Percentiles rank a stretch among this genome's conserved stretches.
phyloP scores from a whole-genome alignment of 2,329 filamentous ascomycete genomes.

The Pseudopyricularia cyperi region DNA sequence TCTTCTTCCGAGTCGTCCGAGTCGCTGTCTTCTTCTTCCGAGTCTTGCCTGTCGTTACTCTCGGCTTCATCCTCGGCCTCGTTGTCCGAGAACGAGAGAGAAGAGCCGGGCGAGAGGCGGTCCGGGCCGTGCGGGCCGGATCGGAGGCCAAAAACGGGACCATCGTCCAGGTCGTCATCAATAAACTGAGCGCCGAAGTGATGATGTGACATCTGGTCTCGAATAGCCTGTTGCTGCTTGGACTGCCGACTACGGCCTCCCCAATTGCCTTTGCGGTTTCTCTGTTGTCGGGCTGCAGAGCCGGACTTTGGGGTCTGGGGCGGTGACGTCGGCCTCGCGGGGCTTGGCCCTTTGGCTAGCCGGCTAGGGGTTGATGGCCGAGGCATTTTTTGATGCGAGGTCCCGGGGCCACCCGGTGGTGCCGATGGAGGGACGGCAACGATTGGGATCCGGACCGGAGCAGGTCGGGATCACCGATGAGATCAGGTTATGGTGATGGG shows the following conservation, averaged over 20 bases:
- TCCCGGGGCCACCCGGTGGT: neutral
- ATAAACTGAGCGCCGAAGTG: slow-evolving; percentile 7
- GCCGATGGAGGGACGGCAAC: neutral
- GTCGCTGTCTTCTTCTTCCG: slow-evolving; percentile 8
- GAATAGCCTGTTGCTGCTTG: slow-evolving; percentile 1
- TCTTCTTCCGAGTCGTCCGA: slow-evolving; percentile 2
- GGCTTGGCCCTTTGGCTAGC: slow-evolving; percentile 11
- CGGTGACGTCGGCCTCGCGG: slow-evolving; percentile 24
- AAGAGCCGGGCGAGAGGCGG: slow-evolving; percentile 24
- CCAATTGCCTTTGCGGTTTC: slow-evolving; percentile 9
- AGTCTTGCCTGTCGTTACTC: slow-evolving; percentile 3
- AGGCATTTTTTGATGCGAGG: slow-evolving; percentile 14
- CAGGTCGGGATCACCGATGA: neutral
- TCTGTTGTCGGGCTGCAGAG: slow-evolving; percentile 16
- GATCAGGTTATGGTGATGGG: neutral
- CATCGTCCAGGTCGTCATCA: slow-evolving; percentile 11
- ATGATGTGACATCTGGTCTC: slow-evolving; percentile 8
- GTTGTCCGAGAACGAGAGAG: slow-evolving; percentile 14
- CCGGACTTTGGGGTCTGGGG: slow-evolving; percentile 26
- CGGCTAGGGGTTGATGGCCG: slow-evolving; percentile 22
- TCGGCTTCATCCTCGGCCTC: slow-evolving; percentile 5
- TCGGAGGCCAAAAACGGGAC: slow-evolving; percentile 18
- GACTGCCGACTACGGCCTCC: neutral
- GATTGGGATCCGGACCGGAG: neutral
- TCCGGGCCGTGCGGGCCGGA: slow-evolving; percentile 14